Evolutionary conservation across 805 yeast genomes (phyloP), one percentile per base, ranked within the genome.

Genomic region (Torulaspora microellipsoides): DNA sequence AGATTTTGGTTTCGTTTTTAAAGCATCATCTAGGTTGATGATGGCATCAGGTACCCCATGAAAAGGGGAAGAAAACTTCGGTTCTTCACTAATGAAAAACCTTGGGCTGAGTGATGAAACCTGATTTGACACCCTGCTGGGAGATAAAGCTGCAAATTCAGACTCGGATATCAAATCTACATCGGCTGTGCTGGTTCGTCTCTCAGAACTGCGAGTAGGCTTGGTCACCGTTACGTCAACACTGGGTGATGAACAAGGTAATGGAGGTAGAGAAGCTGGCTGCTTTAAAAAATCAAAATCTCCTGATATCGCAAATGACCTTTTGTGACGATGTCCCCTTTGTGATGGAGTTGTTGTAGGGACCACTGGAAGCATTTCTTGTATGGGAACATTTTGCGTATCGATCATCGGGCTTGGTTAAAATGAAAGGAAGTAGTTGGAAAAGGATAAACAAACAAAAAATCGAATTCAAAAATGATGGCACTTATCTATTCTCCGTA

Each of bases 221-320:
- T 20, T 51, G 1, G 59, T 48, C 2, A 52, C 46, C 27, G 15
- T 31, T 14, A 34, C 17, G 3, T 30, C 27, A 13, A n/a, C 27
- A 8, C 31, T 46, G 7, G 54, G 48, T 4, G 51, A 39, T 8
- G 41, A 30, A 40, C 42, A 43, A 12, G 54, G 48, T 27, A 48
- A 27, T 15, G 53, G 55, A 15, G 55, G 54, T 12, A 48, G 42
- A 27, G 49, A 38, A 10, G 48, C 49, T 2, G 57, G 57, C 15
- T 58, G 60, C 34, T 62, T 63, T 38, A 66, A 52, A 42, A 66
- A 66, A 53, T 85, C 93, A 59, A 86, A 84, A 60, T 88, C 95
- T 3, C 93, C 93, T 8, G 93, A 84, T 6, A 88, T 82, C 0
- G 95, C 95, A 15, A 91, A 89, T 0, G 95, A 87, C 40, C 96